Percentiles rank a stretch among this genome's conserved stretches.
Evolutionary conservation across 345 rosid genomes (phyloP).

Genomic region (Linum usitatissimum): DNA sequence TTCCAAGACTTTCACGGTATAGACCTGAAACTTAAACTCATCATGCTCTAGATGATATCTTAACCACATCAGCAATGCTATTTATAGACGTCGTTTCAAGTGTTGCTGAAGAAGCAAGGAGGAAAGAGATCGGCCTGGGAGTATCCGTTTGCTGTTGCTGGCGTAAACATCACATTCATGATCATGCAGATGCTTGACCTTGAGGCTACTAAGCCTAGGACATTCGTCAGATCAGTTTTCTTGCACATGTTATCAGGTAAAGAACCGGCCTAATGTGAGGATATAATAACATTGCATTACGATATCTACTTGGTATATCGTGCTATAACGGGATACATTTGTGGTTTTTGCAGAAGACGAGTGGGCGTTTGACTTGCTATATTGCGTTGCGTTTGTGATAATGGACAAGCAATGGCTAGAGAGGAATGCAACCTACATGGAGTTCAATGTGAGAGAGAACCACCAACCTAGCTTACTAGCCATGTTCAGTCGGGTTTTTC

Average conservation of each 20-base stretch:
- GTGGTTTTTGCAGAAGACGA: conserved; percentile 47
- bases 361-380: conserved; percentile 90
- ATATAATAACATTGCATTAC: background rate
- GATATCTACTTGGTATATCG: background rate
- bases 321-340: background rate
- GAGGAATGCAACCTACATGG: conserved; percentile 86
- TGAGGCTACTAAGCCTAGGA: conserved; percentile 72
- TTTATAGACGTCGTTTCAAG: conserved; percentile 74
- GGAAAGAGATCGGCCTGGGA: conserved; percentile 90
- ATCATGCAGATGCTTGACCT: conserved; percentile 95
- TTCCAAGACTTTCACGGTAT: conserved; percentile 74
- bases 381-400: conserved; percentile 71
- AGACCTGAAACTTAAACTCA: conserved; percentile 8
- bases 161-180: conserved; percentile 93
- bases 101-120: conserved; percentile 53
- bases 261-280: too few species aligned
- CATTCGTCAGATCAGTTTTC: conserved; percentile 61
- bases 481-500: background rate
- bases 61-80: background rate
- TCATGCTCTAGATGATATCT: too few species aligned
- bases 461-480: background rate
- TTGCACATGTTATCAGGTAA: conserved; percentile 81
- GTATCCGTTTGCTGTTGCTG: conserved; percentile 96
- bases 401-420: conserved; percentile 97
- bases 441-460: conserved; percentile 75